Percentiles rank a stretch among this genome's conserved stretches.
phyloP scores from a whole-genome alignment of 148 eudicot species.

The Vaccinium myrtillus region DNA sequence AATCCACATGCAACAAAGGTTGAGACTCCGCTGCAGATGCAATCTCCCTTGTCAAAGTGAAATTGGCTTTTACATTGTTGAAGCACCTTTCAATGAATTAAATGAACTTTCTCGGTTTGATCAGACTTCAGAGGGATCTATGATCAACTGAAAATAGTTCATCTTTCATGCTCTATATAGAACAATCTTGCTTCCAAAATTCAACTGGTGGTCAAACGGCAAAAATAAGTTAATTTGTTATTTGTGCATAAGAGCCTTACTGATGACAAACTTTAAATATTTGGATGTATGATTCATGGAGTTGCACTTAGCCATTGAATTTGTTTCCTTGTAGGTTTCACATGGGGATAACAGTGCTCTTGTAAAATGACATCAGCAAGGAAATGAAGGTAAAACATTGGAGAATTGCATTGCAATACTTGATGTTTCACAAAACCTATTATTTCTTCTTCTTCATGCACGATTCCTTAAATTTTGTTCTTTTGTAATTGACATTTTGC shows the following conservation, averaged over 20 bases:
- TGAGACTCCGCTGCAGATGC: neutral
- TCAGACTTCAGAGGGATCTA: neutral
- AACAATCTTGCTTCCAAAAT: neutral
- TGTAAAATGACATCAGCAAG: slow-evolving; percentile 85
- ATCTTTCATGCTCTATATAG: neutral
- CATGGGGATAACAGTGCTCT: slow-evolving; percentile 90
- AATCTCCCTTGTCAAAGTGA: neutral
- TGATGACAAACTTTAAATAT: neutral
- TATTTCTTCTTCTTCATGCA: no score
- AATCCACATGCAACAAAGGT: neutral
- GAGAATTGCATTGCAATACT: neutral
- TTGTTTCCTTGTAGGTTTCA: slow-evolving; percentile 50
- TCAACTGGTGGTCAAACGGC: neutral
- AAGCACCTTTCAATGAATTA: neutral
- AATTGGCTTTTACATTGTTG: neutral
- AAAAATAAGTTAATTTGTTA: neutral
- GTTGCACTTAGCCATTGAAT: neutral
- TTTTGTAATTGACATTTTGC: no score
- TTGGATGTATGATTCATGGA: no score
- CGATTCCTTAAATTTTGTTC: no score
- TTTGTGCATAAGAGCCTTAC: neutral
- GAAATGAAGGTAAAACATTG: slow-evolving; percentile 67
- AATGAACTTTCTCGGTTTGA: neutral
- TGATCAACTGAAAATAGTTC: neutral
- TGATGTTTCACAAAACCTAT: neutral